Evolutionary conservation across 495 filamentous ascomycete species (phyloP).

Genomic region (Aspergillus sclerotioniger): DNA sequence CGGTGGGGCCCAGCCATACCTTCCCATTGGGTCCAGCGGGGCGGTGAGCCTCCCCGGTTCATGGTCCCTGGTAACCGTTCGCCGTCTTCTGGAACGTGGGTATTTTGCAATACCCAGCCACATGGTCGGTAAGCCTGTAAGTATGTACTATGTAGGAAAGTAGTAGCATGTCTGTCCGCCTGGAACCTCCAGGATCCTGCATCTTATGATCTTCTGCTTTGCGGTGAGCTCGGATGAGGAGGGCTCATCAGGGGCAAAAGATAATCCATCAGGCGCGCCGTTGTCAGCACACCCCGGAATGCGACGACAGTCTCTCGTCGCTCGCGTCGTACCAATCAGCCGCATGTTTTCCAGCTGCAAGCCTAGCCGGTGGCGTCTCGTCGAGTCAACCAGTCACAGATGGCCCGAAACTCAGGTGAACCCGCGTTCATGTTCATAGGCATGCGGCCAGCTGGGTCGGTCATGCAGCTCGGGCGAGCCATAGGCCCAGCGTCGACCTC

Average conservation of each 20-base stretch:
- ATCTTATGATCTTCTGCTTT: not conserved
- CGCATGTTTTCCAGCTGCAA: not conserved
- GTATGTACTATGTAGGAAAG: not conserved
- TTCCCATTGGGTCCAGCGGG: slow-evolving; percentile 8
- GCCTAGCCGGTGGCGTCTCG: not conserved
- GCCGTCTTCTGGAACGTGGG: not conserved
- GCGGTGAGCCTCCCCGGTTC: slow-evolving; percentile 17
- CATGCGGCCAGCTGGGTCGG: slow-evolving; percentile 1
- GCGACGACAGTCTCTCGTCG: not conserved
- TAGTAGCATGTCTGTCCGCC: too few relatives aligned
- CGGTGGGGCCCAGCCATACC: not conserved
- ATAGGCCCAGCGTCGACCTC: not conserved
- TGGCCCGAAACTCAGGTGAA: slow-evolving; percentile 7
- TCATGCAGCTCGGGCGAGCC: not conserved
- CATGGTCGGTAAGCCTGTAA: not conserved
- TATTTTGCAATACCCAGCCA: not conserved
- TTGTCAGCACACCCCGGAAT: not conserved
- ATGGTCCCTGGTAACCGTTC: slow-evolving; percentile 5
- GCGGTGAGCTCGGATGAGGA: not conserved
- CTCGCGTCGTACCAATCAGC: not conserved
- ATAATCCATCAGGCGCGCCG: not conserved
- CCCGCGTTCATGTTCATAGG: slow-evolving; percentile 5
- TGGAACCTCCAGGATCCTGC: not conserved
- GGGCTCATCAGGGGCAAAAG: not conserved
- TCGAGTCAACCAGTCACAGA: slow-evolving; percentile 1